These are phyloP conservation scores for Microcos paniculata DNA, from an alignment of 345 rosid species.

Conservation along the genomic window DNA sequence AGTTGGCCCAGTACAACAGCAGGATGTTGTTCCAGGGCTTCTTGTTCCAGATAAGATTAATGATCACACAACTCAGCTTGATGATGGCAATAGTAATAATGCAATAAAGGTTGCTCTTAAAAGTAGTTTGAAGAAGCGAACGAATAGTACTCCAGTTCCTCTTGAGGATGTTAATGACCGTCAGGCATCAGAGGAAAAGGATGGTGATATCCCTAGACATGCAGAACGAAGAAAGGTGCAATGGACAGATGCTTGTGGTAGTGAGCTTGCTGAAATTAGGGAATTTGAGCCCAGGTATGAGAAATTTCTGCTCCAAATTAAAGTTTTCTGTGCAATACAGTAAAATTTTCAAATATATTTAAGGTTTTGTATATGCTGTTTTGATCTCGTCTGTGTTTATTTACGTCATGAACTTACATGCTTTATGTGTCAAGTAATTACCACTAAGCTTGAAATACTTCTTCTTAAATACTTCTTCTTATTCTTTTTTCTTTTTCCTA, in stretches of 20 bases:
- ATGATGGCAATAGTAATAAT: conserved; percentile 43
- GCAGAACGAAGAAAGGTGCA: conserved; percentile 75
- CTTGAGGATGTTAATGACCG: conserved; percentile 41
- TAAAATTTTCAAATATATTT: conserved; percentile 1
- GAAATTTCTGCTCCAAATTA: conserved; percentile 7
- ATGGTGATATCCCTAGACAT: conserved; percentile 40
- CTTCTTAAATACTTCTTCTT: background rate
- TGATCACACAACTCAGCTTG: conserved; percentile 34
- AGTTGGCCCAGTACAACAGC: conserved; percentile 72
- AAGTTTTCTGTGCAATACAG: background rate
- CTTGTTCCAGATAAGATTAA: conserved; percentile 44
- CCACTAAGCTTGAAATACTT: background rate
- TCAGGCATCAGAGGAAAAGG: conserved; percentile 40
- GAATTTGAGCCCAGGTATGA: conserved; percentile 96
- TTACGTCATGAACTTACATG: background rate
- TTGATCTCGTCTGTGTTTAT: background rate
- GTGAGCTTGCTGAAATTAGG: conserved; percentile 79
- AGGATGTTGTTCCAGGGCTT: conserved; percentile 51
- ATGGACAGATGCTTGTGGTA: conserved; percentile 94
- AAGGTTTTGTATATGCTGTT: background rate
- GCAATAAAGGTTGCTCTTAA: conserved; percentile 47
- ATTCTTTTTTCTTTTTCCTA: background rate
- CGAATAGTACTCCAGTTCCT: conserved; percentile 35
- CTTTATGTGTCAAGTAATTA: background rate
- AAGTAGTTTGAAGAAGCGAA: conserved; percentile 80